A percentile compares a stretch with the other conserved stretches of the same genome.
phyloP scores from a whole-genome alignment of 768 basidiomycete genomes.

The Phylloporus arenicola region DNA sequence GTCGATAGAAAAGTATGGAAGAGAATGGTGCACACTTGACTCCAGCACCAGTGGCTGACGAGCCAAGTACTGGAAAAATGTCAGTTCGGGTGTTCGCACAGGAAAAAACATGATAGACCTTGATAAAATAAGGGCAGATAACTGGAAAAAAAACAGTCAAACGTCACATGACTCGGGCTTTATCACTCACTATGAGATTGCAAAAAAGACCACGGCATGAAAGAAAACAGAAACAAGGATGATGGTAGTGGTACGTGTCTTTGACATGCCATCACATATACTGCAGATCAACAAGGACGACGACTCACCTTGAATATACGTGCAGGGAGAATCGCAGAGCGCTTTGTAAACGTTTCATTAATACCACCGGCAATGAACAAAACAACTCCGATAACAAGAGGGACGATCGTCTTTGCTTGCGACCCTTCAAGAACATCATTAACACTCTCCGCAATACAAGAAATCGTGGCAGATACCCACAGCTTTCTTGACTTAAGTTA shows the following conservation, averaged over 20 bases:
- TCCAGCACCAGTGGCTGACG: slow-evolving; percentile 66
- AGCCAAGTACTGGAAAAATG: slow-evolving; percentile 46
- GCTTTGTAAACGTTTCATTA: slow-evolving; percentile 57
- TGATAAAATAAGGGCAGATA: slow-evolving; percentile 80
- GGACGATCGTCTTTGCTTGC: slow-evolving; percentile 51
- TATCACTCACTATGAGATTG: slow-evolving; percentile 28
- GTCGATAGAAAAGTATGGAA: neutral
- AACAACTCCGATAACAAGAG: slow-evolving; percentile 53
- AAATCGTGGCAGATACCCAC: slow-evolving; percentile 36
- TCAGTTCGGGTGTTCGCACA: slow-evolving; percentile 4
- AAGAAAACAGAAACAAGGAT: slow-evolving; percentile 54
- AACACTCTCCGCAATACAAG: neutral
- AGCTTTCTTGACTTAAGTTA: slow-evolving; percentile 60
- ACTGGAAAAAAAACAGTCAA: slow-evolving; percentile 11
- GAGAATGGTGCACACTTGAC: slow-evolving; percentile 43
- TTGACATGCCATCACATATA: neutral
- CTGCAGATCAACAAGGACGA: neutral
- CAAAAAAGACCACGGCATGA: slow-evolving; percentile 62
- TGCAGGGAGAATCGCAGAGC: slow-evolving; percentile 69
- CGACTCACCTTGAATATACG: slow-evolving; percentile 60
- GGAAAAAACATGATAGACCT: slow-evolving; percentile 11
- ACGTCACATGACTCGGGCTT: neutral
- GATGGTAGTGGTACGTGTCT: slow-evolving; percentile 71
- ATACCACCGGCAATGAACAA: slow-evolving; percentile 47
- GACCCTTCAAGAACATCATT: slow-evolving; percentile 41